These are phyloP conservation scores for Cryptosporidium tyzzeri DNA, from an alignment of 169 alveolate species.

Conservation along the genomic window DNA sequence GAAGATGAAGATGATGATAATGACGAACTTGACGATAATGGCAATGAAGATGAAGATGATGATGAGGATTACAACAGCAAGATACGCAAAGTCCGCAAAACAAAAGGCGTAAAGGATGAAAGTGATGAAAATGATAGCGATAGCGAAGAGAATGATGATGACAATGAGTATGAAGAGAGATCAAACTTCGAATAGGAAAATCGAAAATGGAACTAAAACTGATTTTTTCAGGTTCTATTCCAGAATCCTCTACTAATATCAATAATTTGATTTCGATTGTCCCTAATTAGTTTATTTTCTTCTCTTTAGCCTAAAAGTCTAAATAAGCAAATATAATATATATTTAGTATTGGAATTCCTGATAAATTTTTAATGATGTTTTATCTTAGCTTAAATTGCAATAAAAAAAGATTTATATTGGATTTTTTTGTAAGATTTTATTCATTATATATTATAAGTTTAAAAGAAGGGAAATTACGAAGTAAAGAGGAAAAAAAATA, in stretches of 20 bases:
- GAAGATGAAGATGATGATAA: constrained; percentile 13
- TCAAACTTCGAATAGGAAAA: neutral
- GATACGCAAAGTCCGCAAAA: neutral
- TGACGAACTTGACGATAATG: constrained; percentile 1
- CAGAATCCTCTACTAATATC: too few species aligned
- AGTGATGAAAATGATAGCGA: neutral
- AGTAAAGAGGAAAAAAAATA: too few species aligned
- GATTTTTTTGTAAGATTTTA: neutral
- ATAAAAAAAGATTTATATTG: neutral
- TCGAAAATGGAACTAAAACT: too few species aligned
- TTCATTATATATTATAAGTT: too few species aligned
- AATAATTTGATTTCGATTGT: too few species aligned
- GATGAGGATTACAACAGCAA: neutral
- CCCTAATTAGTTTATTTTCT: too few species aligned
- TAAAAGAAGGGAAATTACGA: neutral
- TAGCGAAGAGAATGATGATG: neutral
- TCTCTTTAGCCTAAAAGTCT: neutral
- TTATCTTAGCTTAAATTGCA: neutral
- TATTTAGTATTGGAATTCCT: neutral
- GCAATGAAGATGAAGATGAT: neutral
- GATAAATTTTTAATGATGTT: too few species aligned
- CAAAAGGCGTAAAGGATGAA: neutral
- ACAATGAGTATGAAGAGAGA: neutral
- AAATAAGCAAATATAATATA: neutral
- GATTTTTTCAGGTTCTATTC: neutral